Conservation (phyloP, 495 filamentous ascomycete species). For the Echria macrotheca region DNA sequence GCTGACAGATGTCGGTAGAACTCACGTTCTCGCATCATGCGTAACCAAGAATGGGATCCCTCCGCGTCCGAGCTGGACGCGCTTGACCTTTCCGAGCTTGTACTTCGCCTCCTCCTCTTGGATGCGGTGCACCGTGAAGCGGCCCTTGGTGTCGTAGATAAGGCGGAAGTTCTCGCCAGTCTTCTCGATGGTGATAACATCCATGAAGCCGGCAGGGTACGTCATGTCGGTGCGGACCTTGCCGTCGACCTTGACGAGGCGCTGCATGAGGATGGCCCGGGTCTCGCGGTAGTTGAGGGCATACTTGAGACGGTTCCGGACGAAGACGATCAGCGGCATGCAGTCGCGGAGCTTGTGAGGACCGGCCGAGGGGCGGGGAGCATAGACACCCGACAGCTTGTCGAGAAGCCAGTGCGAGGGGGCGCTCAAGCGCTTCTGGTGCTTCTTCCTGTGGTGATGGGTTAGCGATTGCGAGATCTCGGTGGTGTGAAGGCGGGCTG, state of each 20-base stretch:
- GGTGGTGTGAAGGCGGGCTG: not conserved
- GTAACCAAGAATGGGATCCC: constrained; percentile 99
- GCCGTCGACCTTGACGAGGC: constrained; percentile 97
- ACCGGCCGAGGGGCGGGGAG: constrained; percentile 90
- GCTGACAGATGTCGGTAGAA: constrained; percentile 92
- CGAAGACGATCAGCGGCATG: constrained; percentile 98
- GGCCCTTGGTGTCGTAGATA: constrained; percentile 99
- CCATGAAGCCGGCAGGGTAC: constrained; percentile 98
- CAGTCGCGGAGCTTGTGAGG: constrained; percentile 99
- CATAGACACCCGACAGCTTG: constrained; percentile 97
- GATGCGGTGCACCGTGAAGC: constrained; percentile 99
- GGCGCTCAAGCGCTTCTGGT: constrained; percentile 98
- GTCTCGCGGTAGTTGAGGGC: constrained; percentile 96
- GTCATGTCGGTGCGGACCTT: constrained; percentile 99
- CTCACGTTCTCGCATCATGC: constrained; percentile 99
- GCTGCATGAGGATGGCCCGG: constrained; percentile 98
- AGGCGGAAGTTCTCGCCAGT: constrained; percentile 99
- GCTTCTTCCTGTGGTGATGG: constrained; percentile 73
- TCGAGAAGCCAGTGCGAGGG: constrained; percentile 99
- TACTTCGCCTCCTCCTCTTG: constrained; percentile 95
- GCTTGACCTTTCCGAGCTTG: constrained; percentile 99
- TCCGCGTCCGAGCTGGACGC: constrained; percentile 96
- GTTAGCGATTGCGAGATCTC: constrained; percentile 17
- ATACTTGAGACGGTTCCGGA: constrained; percentile 99
- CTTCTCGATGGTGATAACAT: constrained; percentile 98